Evolutionary conservation across 2,329 filamentous ascomycete genomes (phyloP), one percentile per base, ranked within the genome.

Genomic region (Trichophaea hybrida): DNA sequence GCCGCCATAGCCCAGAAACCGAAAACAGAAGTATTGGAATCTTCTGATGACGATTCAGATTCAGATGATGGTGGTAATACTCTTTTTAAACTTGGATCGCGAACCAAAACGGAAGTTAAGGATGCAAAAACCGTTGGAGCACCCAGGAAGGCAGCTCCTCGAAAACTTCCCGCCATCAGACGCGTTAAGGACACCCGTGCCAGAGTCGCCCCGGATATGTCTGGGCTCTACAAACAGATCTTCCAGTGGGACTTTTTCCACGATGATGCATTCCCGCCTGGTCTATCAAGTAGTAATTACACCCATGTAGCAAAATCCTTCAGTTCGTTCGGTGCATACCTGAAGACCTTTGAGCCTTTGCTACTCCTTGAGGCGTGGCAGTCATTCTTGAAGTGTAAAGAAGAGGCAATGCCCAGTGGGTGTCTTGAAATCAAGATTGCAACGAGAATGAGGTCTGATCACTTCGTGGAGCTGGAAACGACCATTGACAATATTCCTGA

Each of bases 171-270:
- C 44, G 68, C 81, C 6, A 77, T 72, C 33, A 75, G 74, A 54
- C 91, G 89, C 13, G 82, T 85, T 50, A 94, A 94, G 72, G 93
- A 98, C 73, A 91, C 96, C 82, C 85, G 91, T 67, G 91, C 93
- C 64, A 85, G 93, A 63, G 77, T 98, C 61, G 86, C 90, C 35
- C 93, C 94, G 6, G 88, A 94, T 65, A 85, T 98, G 73, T 85
- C 88, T 40, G 78, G 81, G 13, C 74, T 98, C 34, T 93, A 97
- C 70, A 84, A 86, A 68, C 84, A 84, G 15, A 88, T 98, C 55
- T 80, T 98, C 2, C 80, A 85, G 59, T 98, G 93, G 93, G 87
- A 98, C 66, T 94, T 94, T 66, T 98, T 96, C 72, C 86, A 95
- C 69, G 76, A 82, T 50, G 88, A 89, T 33, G 88, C 90, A 68